phyloP scores from a whole-genome alignment of 192 early-diverging fungal genomes.

The Backusella tarrabulga region DNA sequence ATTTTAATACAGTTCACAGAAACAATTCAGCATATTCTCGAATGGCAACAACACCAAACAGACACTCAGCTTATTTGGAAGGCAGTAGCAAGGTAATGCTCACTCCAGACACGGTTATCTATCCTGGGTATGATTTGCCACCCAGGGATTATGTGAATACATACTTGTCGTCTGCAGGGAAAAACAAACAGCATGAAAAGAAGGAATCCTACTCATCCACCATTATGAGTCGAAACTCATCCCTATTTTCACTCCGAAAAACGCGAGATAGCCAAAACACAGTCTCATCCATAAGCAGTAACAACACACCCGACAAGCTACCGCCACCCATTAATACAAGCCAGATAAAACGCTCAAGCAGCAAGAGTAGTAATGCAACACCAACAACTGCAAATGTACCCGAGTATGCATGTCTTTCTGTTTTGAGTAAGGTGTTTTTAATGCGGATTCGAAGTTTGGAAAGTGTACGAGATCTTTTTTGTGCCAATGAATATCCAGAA shows the following conservation, averaged over 20 bases:
- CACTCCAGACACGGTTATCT: not conserved
- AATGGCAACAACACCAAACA: not conserved
- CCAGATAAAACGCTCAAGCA: not conserved
- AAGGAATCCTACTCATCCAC: not conserved
- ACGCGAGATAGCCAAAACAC: not conserved
- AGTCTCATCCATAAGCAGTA: not conserved
- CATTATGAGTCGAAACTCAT: not conserved
- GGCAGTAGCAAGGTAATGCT: not conserved
- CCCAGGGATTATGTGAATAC: not conserved
- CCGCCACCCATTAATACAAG: not conserved
- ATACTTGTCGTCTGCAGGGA: not conserved
- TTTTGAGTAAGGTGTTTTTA: slow-evolving; percentile 15
- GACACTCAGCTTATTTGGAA: not conserved
- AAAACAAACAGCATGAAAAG: not conserved
- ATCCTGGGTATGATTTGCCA: not conserved
- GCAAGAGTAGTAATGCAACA: not conserved
- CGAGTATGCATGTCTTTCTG: slow-evolving; percentile 19
- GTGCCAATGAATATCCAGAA: slow-evolving; percentile 35
- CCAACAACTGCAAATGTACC: not conserved
- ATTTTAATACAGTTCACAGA: not conserved
- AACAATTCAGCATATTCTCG: not conserved
- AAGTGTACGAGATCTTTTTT: slow-evolving; percentile 34
- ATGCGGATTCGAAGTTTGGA: slow-evolving; percentile 18
- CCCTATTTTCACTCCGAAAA: not conserved
- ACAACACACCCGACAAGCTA: not conserved